Evolutionary conservation across 1,284 basidiomycete species (phyloP).

Genomic region (Apiotrichum domesticum): DNA sequence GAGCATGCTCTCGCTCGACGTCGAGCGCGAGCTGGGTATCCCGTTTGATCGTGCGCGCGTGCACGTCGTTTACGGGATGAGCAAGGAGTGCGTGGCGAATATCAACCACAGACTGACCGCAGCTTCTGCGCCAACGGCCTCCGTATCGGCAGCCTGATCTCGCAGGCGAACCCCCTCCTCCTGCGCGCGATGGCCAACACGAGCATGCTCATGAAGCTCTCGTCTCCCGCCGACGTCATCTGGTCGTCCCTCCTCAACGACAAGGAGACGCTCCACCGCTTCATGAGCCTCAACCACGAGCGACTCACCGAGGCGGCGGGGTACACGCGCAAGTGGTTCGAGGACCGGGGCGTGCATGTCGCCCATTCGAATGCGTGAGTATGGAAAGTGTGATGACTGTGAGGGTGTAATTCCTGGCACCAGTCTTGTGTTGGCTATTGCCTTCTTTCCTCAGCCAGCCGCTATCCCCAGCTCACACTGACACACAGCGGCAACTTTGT

Average conservation of each 20-base stretch:
- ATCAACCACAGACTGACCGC: not conserved
- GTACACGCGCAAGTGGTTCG: conserved; percentile 39
- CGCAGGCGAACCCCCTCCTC: conserved; percentile 46
- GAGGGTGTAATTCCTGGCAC: too few species aligned
- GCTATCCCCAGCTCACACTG: not conserved
- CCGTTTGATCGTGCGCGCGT: conserved; percentile 43
- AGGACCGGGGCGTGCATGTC: conserved; percentile 34
- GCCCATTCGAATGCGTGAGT: conserved; percentile 40
- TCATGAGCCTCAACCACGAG: conserved; percentile 33
- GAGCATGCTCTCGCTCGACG: conserved; percentile 46
- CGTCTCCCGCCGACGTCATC: conserved; percentile 42
- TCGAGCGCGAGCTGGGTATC: conserved; percentile 43
- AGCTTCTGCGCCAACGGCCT: conserved; percentile 49
- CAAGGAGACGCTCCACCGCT: conserved; percentile 23
- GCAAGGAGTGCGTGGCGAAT: conserved; percentile 40
- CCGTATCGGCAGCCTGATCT: conserved; percentile 45
- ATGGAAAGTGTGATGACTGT: not conserved
- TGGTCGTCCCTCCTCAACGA: conserved; percentile 35
- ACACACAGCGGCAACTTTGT: conserved; percentile 36
- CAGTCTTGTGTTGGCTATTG: too few species aligned
- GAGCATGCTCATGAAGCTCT: conserved; percentile 44
- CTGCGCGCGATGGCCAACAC: conserved; percentile 44
- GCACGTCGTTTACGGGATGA: conserved; percentile 46
- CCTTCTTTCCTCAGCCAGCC: too few species aligned
- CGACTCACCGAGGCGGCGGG: conserved; percentile 37